Evolutionary conservation across 257 asterid genomes (phyloP).

Genomic region (Solanum neorickii): DNA sequence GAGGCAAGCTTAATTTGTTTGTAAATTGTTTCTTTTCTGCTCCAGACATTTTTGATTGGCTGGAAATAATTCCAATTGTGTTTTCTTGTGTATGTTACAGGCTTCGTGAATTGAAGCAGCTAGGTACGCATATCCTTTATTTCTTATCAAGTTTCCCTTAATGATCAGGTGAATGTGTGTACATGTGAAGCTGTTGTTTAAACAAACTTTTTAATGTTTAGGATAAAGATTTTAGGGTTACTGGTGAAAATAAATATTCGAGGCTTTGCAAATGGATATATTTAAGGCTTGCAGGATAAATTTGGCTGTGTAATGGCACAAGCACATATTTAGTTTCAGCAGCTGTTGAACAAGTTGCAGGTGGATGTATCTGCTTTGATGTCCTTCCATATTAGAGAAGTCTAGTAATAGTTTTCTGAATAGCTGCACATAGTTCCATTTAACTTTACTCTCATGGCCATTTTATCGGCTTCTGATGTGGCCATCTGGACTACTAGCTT

Average conservation of each 20-base stretch:
- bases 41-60: neutral
- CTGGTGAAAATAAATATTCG: neutral
- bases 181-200: neutral
- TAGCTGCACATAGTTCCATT: neutral
- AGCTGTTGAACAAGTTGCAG: neutral
- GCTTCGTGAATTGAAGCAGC: slow-evolving; percentile 96
- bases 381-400: neutral
- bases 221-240: neutral
- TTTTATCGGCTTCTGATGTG: neutral
- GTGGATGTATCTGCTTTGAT: neutral
- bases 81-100: slow-evolving; percentile 30
- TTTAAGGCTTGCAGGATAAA: neutral
- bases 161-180: neutral
- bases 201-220: neutral
- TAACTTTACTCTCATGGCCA: neutral
- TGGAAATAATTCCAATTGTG: neutral
- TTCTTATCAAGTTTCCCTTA: neutral
- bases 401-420: neutral
- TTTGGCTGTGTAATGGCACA: neutral
- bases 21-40: neutral
- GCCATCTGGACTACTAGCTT: neutral
- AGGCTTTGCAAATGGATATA: neutral
- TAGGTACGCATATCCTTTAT: slow-evolving; percentile 28
- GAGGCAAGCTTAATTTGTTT: slow-evolving; percentile 33
- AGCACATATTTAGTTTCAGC: neutral